These are phyloP conservation scores for Tuber aestivum DNA, from an alignment of 495 filamentous ascomycete species.

Conservation along the genomic window DNA sequence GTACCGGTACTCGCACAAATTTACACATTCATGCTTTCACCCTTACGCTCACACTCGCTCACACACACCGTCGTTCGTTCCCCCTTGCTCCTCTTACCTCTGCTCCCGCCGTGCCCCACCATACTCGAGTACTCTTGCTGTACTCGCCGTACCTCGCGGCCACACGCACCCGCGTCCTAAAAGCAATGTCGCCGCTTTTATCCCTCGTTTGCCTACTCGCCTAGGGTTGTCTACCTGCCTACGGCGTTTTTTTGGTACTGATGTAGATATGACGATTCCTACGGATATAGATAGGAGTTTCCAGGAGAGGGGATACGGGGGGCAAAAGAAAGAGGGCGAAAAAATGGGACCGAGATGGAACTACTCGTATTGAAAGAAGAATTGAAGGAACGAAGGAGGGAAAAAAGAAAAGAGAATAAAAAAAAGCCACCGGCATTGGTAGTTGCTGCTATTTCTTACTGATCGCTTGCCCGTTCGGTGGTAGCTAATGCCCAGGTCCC, in stretches of 20 bases:
- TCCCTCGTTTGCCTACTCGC: background rate
- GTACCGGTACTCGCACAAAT: background rate
- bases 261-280: slow-evolving; percentile 1
- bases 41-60: background rate
- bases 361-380: background rate
- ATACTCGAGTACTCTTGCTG: background rate
- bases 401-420: background rate
- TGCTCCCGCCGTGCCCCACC: background rate
- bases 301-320: background rate
- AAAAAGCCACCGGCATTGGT: background rate
- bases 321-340: background rate
- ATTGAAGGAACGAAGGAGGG: background rate
- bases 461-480: background rate
- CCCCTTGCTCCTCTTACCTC: background rate
- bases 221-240: background rate
- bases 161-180: slow-evolving; percentile 24
- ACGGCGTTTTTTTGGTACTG: background rate
- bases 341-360: background rate
- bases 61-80: background rate
- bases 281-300: background rate
- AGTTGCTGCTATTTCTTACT: background rate
- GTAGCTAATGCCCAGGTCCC: background rate
- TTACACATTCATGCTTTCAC: background rate
- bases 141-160: slow-evolving; percentile 7
- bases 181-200: slow-evolving; percentile 2